phyloP scores from a whole-genome alignment of 805 yeast genomes.

The Teunomyces kruisii region DNA sequence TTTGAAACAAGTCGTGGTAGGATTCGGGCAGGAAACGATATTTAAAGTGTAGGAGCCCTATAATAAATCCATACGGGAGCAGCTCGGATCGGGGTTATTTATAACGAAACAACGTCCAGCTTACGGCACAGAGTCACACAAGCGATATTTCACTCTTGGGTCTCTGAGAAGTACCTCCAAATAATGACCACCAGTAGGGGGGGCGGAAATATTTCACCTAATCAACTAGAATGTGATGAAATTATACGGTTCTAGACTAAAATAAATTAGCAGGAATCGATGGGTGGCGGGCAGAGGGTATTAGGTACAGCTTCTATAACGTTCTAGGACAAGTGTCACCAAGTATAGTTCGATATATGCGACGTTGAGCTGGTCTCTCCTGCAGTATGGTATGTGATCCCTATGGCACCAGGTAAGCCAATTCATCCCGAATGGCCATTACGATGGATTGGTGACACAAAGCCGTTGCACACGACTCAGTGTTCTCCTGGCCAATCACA shows the following conservation, averaged over 20 bases:
- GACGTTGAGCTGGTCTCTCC: too few relatives aligned
- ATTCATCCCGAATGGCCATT: constrained; percentile 5
- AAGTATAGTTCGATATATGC: not conserved
- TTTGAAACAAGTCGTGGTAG: too few relatives aligned
- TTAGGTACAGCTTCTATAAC: not conserved
- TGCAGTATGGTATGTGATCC: not conserved
- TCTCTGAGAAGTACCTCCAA: not conserved
- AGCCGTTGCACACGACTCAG: constrained; percentile 5
- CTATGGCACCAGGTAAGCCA: constrained; percentile 1
- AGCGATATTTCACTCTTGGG: too few relatives aligned
- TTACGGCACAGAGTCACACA: too few relatives aligned
- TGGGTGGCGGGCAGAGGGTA: not conserved
- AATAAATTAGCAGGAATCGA: not conserved
- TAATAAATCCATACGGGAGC: too few relatives aligned
- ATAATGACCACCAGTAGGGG: not conserved
- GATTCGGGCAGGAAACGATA: too few relatives aligned
- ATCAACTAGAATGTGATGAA: too few relatives aligned
- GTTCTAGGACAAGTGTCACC: not conserved
- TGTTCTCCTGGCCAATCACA: not conserved
- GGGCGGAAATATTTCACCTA: too few relatives aligned
- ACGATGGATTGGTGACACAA: constrained; percentile 3
- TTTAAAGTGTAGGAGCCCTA: too few relatives aligned
- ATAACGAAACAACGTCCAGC: too few relatives aligned
- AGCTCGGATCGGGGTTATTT: too few relatives aligned
- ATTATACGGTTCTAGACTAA: too few relatives aligned